phyloP scores from a whole-genome alignment of 768 basidiomycete genomes.

The Boletus rubroflammeus region DNA sequence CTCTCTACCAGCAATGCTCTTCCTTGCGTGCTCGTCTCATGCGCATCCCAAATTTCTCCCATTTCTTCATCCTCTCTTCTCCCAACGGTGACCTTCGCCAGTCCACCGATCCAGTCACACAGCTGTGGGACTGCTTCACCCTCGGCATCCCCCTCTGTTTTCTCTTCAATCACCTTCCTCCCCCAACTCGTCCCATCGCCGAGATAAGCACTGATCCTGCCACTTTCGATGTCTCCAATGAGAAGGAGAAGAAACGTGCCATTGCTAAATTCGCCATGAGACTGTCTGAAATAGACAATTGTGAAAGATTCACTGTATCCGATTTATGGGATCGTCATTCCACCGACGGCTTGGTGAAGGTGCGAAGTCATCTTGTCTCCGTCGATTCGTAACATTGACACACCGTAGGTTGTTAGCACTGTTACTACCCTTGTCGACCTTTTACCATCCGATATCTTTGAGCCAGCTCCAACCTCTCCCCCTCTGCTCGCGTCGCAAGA shows the following conservation, averaged over 20 bases:
- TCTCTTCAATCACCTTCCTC: constrained; percentile 88
- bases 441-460: constrained; percentile 67
- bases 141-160: constrained; percentile 92
- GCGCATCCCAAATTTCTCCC: constrained; percentile 70
- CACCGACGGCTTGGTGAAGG: constrained; percentile 94
- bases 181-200: constrained; percentile 40
- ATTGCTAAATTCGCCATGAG: constrained; percentile 92
- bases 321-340: constrained; percentile 90
- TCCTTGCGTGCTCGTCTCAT: constrained; percentile 71
- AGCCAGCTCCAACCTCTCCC: constrained; percentile 57
- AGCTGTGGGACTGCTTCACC: constrained; percentile 92
- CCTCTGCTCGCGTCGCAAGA: constrained; percentile 52
- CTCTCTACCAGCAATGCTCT: constrained; percentile 91
- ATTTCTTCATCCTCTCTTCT: constrained; percentile 63
- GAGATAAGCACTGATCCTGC: constrained; percentile 62
- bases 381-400: neutral
- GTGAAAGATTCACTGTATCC: constrained; percentile 84
- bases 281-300: constrained; percentile 64
- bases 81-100: constrained; percentile 57
- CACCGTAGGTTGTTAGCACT: constrained; percentile 76
- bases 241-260: constrained; percentile 85
- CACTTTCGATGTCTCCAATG: constrained; percentile 64
- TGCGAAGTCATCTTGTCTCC: constrained; percentile 33
- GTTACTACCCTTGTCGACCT: constrained; percentile 79
- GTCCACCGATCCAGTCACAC: constrained; percentile 89